Conservation (phyloP, 345 rosid genomes). For the Gossypioides kirkii region DNA sequence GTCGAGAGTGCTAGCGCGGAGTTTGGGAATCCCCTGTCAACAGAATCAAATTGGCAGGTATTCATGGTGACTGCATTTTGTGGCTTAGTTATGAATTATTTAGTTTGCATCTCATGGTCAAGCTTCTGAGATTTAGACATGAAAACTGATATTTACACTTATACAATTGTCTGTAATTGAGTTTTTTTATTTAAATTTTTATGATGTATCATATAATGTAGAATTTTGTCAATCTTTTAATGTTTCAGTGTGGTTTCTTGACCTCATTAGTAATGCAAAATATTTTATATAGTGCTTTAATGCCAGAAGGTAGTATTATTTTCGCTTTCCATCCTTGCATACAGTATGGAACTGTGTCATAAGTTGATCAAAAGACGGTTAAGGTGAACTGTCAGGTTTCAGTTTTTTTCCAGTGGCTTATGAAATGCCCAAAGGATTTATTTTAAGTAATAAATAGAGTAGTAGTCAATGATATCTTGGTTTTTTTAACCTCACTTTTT, state of each 20-base stretch:
- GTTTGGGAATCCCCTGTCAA: slow-evolving; percentile 33
- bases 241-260: not conserved
- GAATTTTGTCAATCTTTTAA: not conserved
- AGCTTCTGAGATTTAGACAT: not conserved
- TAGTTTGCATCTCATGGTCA: not conserved
- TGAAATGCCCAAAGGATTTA: not conserved
- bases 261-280: not conserved
- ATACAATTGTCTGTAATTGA: not conserved
- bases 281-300: not conserved
- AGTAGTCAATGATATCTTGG: not conserved
- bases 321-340: slow-evolving; percentile 24
- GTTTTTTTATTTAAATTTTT: not conserved
- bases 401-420: not conserved
- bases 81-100: not conserved
- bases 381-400: not conserved
- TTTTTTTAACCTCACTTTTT: not conserved
- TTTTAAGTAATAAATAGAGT: not conserved
- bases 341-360: not conserved
- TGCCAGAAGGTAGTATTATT: not conserved
- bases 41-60: slow-evolving; percentile 73
- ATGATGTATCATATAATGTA: not conserved
- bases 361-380: not conserved
- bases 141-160: not conserved
- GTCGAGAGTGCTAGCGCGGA: slow-evolving; percentile 27
- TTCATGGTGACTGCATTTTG: not conserved